Base-by-base conservation (phyloP, 1,284 basidiomycete genomes). In the Fomitopsis palustris region DNA sequence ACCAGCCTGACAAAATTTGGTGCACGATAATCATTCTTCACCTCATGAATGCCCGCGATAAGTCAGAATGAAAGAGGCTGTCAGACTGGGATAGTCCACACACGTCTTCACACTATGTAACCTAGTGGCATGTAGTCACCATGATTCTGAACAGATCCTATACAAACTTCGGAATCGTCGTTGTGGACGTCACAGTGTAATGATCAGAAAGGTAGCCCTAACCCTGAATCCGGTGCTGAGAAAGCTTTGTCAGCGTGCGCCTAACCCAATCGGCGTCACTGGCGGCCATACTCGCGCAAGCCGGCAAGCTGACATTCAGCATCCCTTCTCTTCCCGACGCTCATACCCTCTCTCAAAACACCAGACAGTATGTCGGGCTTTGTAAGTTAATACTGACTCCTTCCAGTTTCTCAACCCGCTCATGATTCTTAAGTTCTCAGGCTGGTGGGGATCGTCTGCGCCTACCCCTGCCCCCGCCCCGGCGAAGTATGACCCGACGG, bases 401-500 rank as follows among this genome's bases (percentile, higher is more conserved):
- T 19, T 39, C 23, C 53, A 29, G 33, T 23, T 41, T 16, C 33
- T 16, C 33, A 41, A 27, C 2, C 25, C 17, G 25, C 27, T 47
- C 6, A 47, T 47, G 14, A 21, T 1, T n/a, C n/a, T 12, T 37
- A 65, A 77, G 81, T 69, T 79, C 55, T 65, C 69, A 53, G 75
- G 75, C 25, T 76, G 78, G 73, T 81, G 78, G 78, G 70, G 73
- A 38, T 64, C 76, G 7, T 57, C 71, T 21, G 57, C 76, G 5
- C 65, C 70, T 17, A 39, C 72, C 14, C 68, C 74, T 7, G 56
- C 67, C 23, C 59, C 64, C 23, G 54, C 62, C 6, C 67, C 72
- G 47, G 71, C 74, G 45, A 78, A 78, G 61, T 88, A 78, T 64
- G 84, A 88, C 71, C 83, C 86, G 5, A 85, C 86, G 23, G 79